phyloP scores from a whole-genome alignment of 768 basidiomycete genomes.

The Lepiota subincarnata region DNA sequence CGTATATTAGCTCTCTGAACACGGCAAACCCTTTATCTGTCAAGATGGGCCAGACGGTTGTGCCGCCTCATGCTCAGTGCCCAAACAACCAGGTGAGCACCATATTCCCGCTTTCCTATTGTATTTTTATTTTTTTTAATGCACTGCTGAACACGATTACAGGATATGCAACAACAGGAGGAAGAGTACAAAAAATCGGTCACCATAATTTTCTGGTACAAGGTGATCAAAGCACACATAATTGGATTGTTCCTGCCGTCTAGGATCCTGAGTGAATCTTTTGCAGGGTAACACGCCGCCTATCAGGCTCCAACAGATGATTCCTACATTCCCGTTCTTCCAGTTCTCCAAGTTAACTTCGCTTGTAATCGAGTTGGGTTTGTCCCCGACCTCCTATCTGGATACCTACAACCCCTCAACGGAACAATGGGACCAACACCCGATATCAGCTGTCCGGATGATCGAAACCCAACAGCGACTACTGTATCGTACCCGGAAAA shows the following conservation, averaged over 20 bases:
- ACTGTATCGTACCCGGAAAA: slow-evolving; percentile 57
- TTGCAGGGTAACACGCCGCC: slow-evolving; percentile 49
- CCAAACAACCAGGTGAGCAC: slow-evolving; percentile 1
- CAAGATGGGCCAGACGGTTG: neutral
- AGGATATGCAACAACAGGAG: slow-evolving; percentile 38
- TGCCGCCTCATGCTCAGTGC: neutral
- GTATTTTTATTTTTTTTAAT: no score
- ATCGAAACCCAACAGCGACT: slow-evolving; percentile 59
- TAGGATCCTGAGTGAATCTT: slow-evolving; percentile 8
- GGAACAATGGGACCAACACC: slow-evolving; percentile 66
- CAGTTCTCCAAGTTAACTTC: slow-evolving; percentile 49
- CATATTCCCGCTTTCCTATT: slow-evolving; percentile 5
- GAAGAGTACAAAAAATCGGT: slow-evolving; percentile 50
- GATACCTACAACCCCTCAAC: slow-evolving; percentile 54
- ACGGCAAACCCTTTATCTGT: slow-evolving; percentile 3
- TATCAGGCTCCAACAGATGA: slow-evolving; percentile 51
- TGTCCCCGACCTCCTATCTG: slow-evolving; percentile 49
- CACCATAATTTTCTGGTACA: slow-evolving; percentile 69
- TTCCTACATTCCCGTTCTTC: slow-evolving; percentile 64
- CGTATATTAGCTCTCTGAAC: slow-evolving; percentile 9
- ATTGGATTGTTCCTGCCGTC: neutral
- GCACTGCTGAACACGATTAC: neutral
- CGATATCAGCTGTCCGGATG: slow-evolving; percentile 52
- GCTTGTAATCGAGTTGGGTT: slow-evolving; percentile 51
- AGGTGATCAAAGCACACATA: slow-evolving; percentile 31